Base-by-base conservation (phyloP, 78 protist genomes). In the slime mould (Dictyostelium discoideum) region DNA sequence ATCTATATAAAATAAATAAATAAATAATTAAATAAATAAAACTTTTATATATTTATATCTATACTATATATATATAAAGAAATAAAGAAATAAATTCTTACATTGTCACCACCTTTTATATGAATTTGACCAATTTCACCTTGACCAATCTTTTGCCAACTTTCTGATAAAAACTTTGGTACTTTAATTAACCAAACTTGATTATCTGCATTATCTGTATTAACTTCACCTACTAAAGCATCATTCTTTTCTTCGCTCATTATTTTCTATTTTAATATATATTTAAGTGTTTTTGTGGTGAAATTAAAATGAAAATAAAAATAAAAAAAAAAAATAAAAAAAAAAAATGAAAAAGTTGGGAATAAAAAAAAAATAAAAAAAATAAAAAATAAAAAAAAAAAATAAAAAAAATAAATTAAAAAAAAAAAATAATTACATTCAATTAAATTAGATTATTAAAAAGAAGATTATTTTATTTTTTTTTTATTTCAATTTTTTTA, bases 151-250 rank as follows among this genome's bases (percentile, higher is more conserved):
- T 18, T 54, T 29, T 44, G 73, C 94, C 94, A 90, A 69, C 84
- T 86, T 22, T 90, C 94, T 7, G 84, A 73, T 14, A 90, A 44
- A 73, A 77, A 81, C 73, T 90, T 90, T 63, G 94, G 94, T 26
- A 90, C 83, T 37, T 90, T 90, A 10, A 90, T 50, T 48, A 90
- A 82, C 94, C 94, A 90, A 7, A 85, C 94, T 69, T 90, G 94
- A 6, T 57, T 63, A 9, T 90, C 94, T 22, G 73, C 88, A 82
- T 90, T 63, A 50, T 90, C 94, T 44, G 84, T 90, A 72, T 90
- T 90, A 13, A 90, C 74, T 73, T 90, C 94, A 40, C 86, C 94
- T 22, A 46, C 84, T 37, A 82, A 72, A 69, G 94, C 86, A 72
- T 90, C 94, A 72, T 90, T 90, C 6, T 50, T 77, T 4, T 72